Percentiles rank a stretch among this genome's conserved stretches.
Conservation (phyloP, 2,329 filamentous ascomycete species). For the Trichoderma polysporum region DNA sequence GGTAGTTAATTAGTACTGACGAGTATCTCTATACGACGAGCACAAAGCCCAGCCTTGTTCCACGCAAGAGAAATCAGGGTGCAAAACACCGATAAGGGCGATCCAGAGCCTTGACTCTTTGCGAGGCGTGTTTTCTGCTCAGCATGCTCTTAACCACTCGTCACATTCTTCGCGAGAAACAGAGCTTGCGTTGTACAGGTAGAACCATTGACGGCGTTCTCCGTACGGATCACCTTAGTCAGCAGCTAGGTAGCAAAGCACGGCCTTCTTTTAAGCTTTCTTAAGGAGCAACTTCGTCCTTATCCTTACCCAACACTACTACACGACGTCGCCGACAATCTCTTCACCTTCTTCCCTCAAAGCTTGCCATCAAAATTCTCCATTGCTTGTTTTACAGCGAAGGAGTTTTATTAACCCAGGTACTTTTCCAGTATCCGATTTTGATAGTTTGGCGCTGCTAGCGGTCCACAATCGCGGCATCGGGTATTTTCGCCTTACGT, state of each 20-base stretch:
- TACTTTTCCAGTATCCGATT: not conserved
- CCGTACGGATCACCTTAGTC: constrained; percentile 1
- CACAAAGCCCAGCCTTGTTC: constrained; percentile 3
- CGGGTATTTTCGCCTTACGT: constrained; percentile 8
- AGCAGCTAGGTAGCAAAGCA: constrained; percentile 4
- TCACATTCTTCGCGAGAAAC: not conserved
- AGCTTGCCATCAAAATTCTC: not conserved
- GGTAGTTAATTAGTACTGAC: not conserved
- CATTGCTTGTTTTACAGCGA: not conserved
- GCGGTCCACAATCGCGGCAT: not conserved
- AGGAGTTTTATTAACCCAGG: not conserved
- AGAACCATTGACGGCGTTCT: not conserved
- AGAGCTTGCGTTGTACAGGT: not conserved
- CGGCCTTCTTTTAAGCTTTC: constrained; percentile 12
- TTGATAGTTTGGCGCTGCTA: not conserved
- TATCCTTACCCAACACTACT: not conserved
- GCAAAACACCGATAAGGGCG: not conserved
- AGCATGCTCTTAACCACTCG: not conserved
- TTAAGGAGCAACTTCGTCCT: constrained; percentile 10
- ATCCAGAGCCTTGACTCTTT: not conserved
- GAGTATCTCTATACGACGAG: not conserved
- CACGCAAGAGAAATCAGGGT: constrained; percentile 11
- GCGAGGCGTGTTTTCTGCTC: not conserved
- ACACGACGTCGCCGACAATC: not conserved
- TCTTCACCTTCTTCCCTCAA: not conserved